phyloP scores from a whole-genome alignment of 2,329 filamentous ascomycete species.

The Drechslerella dactyloides region DNA sequence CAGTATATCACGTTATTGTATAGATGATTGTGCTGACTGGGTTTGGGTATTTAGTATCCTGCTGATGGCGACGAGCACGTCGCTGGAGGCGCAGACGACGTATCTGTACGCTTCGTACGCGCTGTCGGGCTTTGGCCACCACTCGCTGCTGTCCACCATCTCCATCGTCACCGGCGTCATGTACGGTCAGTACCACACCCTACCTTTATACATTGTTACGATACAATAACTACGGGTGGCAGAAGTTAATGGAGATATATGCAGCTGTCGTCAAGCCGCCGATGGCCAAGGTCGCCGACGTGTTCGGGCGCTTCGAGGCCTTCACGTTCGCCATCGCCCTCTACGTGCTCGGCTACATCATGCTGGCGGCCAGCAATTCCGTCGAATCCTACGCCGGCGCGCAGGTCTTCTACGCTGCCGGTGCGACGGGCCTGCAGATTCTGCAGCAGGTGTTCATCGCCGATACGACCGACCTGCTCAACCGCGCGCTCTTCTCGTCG shows the following conservation, averaged over 20 bases:
- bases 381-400: conserved; percentile 65
- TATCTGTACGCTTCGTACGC: conserved; percentile 69
- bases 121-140: conserved; percentile 69
- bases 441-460: conserved; percentile 71
- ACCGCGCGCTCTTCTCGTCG: conserved; percentile 67
- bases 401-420: conserved; percentile 69
- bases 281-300: conserved; percentile 68
- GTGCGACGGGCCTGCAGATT: conserved; percentile 67
- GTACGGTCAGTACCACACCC: conserved; percentile 61
- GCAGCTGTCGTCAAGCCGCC: conserved; percentile 67
- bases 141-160: conserved; percentile 71
- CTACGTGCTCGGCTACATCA: conserved; percentile 66
- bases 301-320: conserved; percentile 68
- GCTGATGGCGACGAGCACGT: conserved; percentile 70
- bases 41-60: conserved; percentile 58
- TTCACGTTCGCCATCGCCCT: conserved; percentile 65
- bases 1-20: too few species aligned
- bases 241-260: not conserved
- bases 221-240: too few species aligned
- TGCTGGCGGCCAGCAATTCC: conserved; percentile 65
- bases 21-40: not conserved
- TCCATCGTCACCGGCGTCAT: conserved; percentile 70
- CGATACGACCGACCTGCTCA: conserved; percentile 67
- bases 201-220: too few species aligned
- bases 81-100: conserved; percentile 71